Base-by-base conservation (phyloP, 257 asterid species). In the Paulownia fortunei region DNA sequence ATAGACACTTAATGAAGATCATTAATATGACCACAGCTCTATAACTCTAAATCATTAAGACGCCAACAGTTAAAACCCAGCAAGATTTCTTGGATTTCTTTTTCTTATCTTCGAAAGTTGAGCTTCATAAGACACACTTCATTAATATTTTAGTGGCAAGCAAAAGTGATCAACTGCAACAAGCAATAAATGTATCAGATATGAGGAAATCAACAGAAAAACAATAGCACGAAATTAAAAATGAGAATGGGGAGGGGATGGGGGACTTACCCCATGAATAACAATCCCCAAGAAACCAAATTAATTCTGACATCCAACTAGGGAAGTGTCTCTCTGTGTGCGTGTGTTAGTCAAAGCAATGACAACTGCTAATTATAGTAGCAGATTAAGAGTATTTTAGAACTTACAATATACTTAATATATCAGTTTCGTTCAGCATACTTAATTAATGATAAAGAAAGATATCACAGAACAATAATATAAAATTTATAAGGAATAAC, bases 281-380 rank as follows among this genome's bases (percentile, higher is more conserved):
- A 55, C 59, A 18, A 73, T 13, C 63, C n/a, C 78, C 75, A 46
- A 42, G 39, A 39, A 49, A 5, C 54, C 58, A 83, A 70, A 56
- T 39, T 39, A 60, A 34, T 58, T 60, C 21, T 32, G 27, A 44
- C 24, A 81, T 63, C 26, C 76, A 58, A 55, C 30, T 39, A 10
- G 59, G 56, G 24, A 27, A 30, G 74, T 74, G 59, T 44, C 58
- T 55, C n/a, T 19, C 15, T 51, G 18, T 52, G 46, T 8, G 36
- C 7, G 77, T 21, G 79, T n/a, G 59, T 26, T 72, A 41, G 78
- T 70, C 78, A 66, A 59, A 52, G 76, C 72, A 69, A 55, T 44
- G 36, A 69, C 36, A 42, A 23, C 51, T 34, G 26, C 41, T 56
- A 42, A 74, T 44, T 72, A 74, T 34, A 32, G 23, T 32, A 8